Evolutionary conservation across 2,329 filamentous ascomycete genomes (phyloP).

Genomic region (Penicillium sp.): DNA sequence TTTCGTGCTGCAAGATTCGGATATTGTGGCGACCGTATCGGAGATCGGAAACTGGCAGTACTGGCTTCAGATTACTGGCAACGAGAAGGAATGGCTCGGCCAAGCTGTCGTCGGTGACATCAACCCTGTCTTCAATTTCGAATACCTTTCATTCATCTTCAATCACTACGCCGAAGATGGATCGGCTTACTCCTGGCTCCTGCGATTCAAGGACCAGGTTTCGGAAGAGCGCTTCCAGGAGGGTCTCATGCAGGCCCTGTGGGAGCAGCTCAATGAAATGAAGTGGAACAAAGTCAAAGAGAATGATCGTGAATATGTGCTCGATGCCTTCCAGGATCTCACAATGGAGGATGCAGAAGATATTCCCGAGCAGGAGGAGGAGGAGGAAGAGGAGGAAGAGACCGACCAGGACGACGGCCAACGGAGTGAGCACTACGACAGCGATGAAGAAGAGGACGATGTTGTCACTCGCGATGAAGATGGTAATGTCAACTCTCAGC

Average conservation of each 20-base stretch:
- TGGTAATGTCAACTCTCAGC: constrained; percentile 85
- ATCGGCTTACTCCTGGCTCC: constrained; percentile 90
- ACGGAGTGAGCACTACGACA: constrained; percentile 74
- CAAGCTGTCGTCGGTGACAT: constrained; percentile 86
- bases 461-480: constrained; percentile 69
- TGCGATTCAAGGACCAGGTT: constrained; percentile 84
- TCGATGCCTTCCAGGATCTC: constrained; percentile 93
- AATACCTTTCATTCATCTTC: constrained; percentile 99
- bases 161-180: constrained; percentile 92
- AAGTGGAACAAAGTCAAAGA: constrained; percentile 96
- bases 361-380: constrained; percentile 59
- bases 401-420: constrained; percentile 67
- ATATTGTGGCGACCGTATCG: constrained; percentile 77
- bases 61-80: constrained; percentile 83
- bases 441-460: constrained; percentile 80
- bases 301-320: constrained; percentile 88
- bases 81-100: constrained; percentile 81
- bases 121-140: constrained; percentile 98
- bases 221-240: constrained; percentile 87
- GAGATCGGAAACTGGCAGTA: constrained; percentile 93
- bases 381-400: constrained; percentile 60
- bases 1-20: constrained; percentile 78
- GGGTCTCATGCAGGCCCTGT: constrained; percentile 91
- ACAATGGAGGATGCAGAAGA: constrained; percentile 80
- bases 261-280: constrained; percentile 92